A percentile compares a stretch with the other conserved stretches of the same genome.
These are phyloP conservation scores for Aspergillus sp. DNA, from an alignment of 2,329 filamentous ascomycete species.

Conservation along the genomic window DNA sequence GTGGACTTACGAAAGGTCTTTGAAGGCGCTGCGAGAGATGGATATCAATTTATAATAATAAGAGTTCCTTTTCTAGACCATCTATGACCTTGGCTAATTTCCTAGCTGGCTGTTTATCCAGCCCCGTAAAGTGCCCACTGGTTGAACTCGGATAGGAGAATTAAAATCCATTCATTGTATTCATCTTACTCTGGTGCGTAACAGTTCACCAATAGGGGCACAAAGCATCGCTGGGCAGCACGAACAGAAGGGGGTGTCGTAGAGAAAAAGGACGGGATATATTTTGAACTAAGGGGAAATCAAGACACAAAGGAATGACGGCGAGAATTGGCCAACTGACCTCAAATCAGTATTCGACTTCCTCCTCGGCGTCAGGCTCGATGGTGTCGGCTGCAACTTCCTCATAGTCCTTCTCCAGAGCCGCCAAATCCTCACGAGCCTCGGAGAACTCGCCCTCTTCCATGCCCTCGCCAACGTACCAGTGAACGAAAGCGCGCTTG, in stretches of 20 bases:
- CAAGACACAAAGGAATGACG: slow-evolving; percentile 11
- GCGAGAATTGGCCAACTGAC: background rate
- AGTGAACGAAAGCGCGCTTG: slow-evolving; percentile 62
- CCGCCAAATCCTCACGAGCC: slow-evolving; percentile 75
- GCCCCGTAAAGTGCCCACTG: too few relatives aligned
- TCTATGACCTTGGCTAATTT: background rate
- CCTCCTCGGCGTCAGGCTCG: slow-evolving; percentile 52
- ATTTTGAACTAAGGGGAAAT: slow-evolving; percentile 7
- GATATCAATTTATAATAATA: slow-evolving; percentile 10
- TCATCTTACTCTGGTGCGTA: slow-evolving; percentile 5
- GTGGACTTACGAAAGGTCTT: slow-evolving; percentile 80
- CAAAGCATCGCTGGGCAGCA: slow-evolving; percentile 12
- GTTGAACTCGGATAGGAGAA: background rate
- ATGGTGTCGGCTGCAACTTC: slow-evolving; percentile 67
- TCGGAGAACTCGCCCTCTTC: slow-evolving; percentile 86
- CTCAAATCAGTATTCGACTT: slow-evolving; percentile 24
- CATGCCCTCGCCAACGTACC: slow-evolving; percentile 82
- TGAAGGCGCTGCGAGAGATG: slow-evolving; percentile 48
- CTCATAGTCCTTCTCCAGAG: slow-evolving; percentile 78
- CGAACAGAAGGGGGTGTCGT: slow-evolving; percentile 17
- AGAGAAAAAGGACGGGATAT: slow-evolving; percentile 8
- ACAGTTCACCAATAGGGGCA: slow-evolving; percentile 2
- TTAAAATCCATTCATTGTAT: slow-evolving; percentile 6
- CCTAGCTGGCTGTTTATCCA: too few relatives aligned
- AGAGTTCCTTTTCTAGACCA: too few relatives aligned